Evolutionary conservation across 306 rosid species (phyloP).

Genomic region (Rosa chinensis): DNA sequence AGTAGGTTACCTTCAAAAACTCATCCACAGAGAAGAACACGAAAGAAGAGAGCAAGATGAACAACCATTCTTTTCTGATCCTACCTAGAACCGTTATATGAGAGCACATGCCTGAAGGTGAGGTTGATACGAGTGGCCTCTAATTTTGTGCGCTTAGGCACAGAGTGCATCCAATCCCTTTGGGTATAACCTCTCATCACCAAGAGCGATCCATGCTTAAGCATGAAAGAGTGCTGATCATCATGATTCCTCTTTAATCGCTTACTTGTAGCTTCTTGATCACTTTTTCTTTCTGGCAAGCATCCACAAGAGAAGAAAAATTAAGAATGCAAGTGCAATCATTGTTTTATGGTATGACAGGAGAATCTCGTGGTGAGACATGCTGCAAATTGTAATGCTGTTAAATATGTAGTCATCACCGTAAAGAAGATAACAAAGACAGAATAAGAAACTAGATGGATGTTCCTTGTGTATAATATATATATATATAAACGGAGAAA

Average conservation of each 20-base stretch:
- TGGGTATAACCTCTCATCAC: conserved; percentile 92
- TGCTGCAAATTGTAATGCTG: neutral
- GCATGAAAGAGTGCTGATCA: conserved; percentile 64
- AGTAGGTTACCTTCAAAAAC: too few relatives aligned
- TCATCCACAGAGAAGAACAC: neutral
- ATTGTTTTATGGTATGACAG: neutral
- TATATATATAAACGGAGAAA: neutral
- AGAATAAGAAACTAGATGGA: neutral
- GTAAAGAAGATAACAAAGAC: neutral
- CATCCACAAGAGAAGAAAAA: conserved; percentile 19
- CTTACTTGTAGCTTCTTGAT: conserved; percentile 58
- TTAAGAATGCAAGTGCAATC: neutral
- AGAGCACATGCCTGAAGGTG: conserved; percentile 72
- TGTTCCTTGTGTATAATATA: too few relatives aligned
- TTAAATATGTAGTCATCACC: neutral
- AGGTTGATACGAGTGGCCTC: conserved; percentile 87
- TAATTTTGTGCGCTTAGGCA: conserved; percentile 77
- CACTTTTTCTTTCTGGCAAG: conserved; percentile 37
- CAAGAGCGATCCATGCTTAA: conserved; percentile 84
- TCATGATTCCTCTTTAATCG: conserved; percentile 51
- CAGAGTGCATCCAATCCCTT: conserved; percentile 92
- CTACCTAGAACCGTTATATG: conserved; percentile 20
- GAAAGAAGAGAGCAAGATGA: neutral
- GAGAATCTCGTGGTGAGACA: neutral
- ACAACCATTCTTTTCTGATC: neutral